phyloP scores from a whole-genome alignment of 1,139 yeast species.

The Lodderomyces beijingensis region DNA sequence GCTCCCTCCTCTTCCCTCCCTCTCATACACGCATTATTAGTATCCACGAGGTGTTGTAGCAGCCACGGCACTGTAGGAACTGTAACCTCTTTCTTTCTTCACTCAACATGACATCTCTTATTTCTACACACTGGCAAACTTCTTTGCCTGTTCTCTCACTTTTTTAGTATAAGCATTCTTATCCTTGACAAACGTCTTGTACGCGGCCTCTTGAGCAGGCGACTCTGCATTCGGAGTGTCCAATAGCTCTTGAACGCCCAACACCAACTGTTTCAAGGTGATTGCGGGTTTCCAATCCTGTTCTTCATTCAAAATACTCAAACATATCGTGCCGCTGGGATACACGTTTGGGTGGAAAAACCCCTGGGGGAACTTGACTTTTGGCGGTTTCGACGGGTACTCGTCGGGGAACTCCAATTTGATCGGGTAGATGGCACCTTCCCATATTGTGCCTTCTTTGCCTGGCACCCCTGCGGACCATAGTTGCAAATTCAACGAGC shows the following conservation, averaged over 20 bases:
- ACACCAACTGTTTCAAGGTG: constrained; percentile 80
- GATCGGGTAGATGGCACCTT: constrained; percentile 83
- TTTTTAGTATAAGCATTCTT: constrained; percentile 65
- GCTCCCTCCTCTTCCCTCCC: not conserved
- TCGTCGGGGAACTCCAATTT: constrained; percentile 82
- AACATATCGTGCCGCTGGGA: constrained; percentile 94
- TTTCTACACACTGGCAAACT: constrained; percentile 41
- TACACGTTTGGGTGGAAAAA: constrained; percentile 96
- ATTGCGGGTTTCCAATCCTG: constrained; percentile 99
- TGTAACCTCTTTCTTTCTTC: no score
- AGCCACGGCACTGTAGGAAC: no score
- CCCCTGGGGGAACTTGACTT: constrained; percentile 79
- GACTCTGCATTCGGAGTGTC: constrained; percentile 90
- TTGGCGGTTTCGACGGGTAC: constrained; percentile 96
- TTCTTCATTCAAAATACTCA: constrained; percentile 87
- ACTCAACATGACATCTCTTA: no score
- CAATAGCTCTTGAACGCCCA: constrained; percentile 89
- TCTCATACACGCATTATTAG: no score
- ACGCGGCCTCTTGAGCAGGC: constrained; percentile 98
- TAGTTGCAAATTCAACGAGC: constrained; percentile 73
- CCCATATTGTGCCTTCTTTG: constrained; percentile 81
- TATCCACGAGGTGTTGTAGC: no score
- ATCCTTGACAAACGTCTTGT: constrained; percentile 76
- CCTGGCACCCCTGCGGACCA: constrained; percentile 99
- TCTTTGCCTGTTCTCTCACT: constrained; percentile 77